phyloP scores from a whole-genome alignment of 345 rosid genomes.

The Arabidopsis thaliana region TAIR10.1 NC_003070.9:1549501-1550000 shows the following conservation, averaged over 20 bases:
- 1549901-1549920: neutral
- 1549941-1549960: conserved; percentile 21
- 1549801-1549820: conserved; percentile 6
- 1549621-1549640: too few relatives aligned
- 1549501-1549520: neutral
- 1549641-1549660: neutral
- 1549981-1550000: neutral
- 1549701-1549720: neutral
- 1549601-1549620: too few relatives aligned
- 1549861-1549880: neutral
- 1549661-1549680: neutral
- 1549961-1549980: conserved; percentile 17
- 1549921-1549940: neutral
- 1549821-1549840: conserved; percentile 2
- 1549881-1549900: neutral
- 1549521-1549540: neutral
- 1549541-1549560: too few relatives aligned
- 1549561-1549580: neutral
- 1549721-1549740: neutral
- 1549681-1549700: neutral
- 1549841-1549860: conserved; percentile 20
- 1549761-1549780: conserved; percentile 2
- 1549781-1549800: neutral
- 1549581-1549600: too few relatives aligned
- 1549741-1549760: neutral